These are phyloP conservation scores for Blepharisma stoltei DNA, from an alignment of 73 alveolate species.

Conservation along the genomic window DNA sequence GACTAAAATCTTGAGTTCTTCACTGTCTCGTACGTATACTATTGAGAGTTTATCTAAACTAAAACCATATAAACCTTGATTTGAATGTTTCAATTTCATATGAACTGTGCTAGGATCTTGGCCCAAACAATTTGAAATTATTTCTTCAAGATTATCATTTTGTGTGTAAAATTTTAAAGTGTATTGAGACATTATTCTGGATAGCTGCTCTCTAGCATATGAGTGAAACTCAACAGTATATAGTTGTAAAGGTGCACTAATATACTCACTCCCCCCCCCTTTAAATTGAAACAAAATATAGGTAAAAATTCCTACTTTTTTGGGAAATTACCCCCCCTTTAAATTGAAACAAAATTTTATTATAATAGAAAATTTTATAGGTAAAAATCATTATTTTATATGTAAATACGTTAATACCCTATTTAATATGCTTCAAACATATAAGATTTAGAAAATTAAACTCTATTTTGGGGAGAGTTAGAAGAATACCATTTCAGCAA, in stretches of 20 bases:
- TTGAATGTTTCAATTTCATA: background rate
- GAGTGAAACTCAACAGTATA: background rate
- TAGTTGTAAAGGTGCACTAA: background rate
- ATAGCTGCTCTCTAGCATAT: background rate
- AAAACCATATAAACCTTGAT: conserved; percentile 12
- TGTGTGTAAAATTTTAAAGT: background rate
- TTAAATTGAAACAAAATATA: too few relatives aligned
- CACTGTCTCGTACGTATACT: background rate
- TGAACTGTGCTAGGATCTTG: conserved; percentile 28
- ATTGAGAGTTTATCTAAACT: background rate
- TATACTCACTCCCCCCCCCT: too few relatives aligned
- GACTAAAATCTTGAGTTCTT: background rate
- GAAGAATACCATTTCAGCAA: too few relatives aligned
- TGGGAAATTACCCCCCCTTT: too few relatives aligned
- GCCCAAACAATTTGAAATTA: background rate
- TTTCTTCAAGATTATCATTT: background rate
- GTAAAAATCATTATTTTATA: too few relatives aligned
- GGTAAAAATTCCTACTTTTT: too few relatives aligned
- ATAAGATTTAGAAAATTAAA: too few relatives aligned
- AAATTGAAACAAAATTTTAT: too few relatives aligned
- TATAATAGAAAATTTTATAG: too few relatives aligned
- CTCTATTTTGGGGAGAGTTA: too few relatives aligned
- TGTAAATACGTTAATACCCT: too few relatives aligned
- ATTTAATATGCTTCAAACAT: too few relatives aligned
- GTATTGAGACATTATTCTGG: background rate